Base-by-base conservation (phyloP, 257 asterid genomes). In the Scutellaria baicalensis region DNA sequence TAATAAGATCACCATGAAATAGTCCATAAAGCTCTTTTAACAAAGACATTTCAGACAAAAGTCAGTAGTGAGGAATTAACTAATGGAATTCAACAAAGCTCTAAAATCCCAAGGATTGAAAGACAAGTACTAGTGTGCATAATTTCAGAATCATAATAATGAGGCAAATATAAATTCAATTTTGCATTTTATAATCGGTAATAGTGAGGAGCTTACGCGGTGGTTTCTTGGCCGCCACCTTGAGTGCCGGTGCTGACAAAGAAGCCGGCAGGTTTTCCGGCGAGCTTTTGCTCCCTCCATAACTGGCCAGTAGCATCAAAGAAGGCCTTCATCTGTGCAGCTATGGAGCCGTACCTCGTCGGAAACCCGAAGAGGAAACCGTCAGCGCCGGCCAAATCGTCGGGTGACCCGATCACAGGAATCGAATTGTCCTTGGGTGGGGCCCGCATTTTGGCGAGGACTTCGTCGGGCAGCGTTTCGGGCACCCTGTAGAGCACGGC, bases 161-260 rank as follows among this genome's bases (percentile, higher is more conserved):
- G 14, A 59, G n/a, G 68, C 60, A 39, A 14, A 39, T 18, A 18
- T 13, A 18, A 39, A n/a, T n/a, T n/a, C 4, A 27, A 27, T 27
- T 27, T 2, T 27, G 4, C 33, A 27, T 27, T 27, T 2, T 3
- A 27, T 27, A 0, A 45, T 2, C 9, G 3, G 13, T 9, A 39
- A 35, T 6, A 21, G 17, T 14, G 21, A 60, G 51, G 64, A 57
- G 75, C 93, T 91, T 89, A 94, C 99, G 97, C 97, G 42, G 97
- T 91, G 69, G 97, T 91, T 75, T 94, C 99, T 73, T 94, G 99
- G 6, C 99, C 99, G 79, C 99, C 99, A 45, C 99, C 99, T 64
- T 94, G 99, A n/a, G 99, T 94, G 35, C 97, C 99, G 12, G 99
- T 91, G 83, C 99, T 94, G 73, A 94, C 95, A 59, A 94, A 94